Conservation (phyloP, 108 stramenopile species). For the Cyclotella baltica region DNA sequence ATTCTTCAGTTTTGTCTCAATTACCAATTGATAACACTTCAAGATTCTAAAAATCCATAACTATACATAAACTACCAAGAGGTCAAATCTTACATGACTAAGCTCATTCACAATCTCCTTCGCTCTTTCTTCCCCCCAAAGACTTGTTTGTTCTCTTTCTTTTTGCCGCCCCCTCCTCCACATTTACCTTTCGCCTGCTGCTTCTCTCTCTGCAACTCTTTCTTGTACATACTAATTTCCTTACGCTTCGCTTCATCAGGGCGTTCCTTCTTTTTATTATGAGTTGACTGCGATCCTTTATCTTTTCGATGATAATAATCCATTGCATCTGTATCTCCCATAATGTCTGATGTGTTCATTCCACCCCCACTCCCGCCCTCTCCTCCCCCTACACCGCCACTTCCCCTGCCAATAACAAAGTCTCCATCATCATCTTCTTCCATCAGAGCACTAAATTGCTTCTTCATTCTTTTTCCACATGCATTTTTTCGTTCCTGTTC, state of each 20-base stretch:
- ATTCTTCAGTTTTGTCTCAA: too few species aligned
- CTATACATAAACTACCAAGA: too few species aligned
- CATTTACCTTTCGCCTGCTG: slow-evolving; percentile 36
- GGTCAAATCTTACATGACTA: not conserved
- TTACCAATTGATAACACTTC: too few species aligned
- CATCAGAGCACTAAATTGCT: slow-evolving; percentile 36
- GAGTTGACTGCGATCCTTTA: slow-evolving; percentile 59
- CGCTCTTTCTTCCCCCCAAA: slow-evolving; percentile 50
- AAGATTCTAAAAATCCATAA: too few species aligned
- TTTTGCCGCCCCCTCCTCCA: slow-evolving; percentile 25
- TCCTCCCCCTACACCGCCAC: slow-evolving; percentile 21
- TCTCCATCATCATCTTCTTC: slow-evolving; percentile 56
- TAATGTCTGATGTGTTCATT: slow-evolving; percentile 45
- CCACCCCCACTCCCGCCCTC: slow-evolving; percentile 22
- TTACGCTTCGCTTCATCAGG: slow-evolving; percentile 87
- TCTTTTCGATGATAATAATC: slow-evolving; percentile 81
- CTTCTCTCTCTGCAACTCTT: slow-evolving; percentile 65
- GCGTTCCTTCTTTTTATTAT: slow-evolving; percentile 70
- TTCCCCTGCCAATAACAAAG: slow-evolving; percentile 42
- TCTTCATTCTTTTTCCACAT: slow-evolving; percentile 32
- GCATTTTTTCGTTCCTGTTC: slow-evolving; percentile 26
- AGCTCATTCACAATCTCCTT: slow-evolving; percentile 1
- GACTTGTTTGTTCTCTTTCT: slow-evolving; percentile 40
- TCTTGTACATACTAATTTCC: slow-evolving; percentile 83
- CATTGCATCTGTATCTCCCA: slow-evolving; percentile 80